phyloP scores from a whole-genome alignment of 768 basidiomycete species.

The Termitomyces sp. region DNA sequence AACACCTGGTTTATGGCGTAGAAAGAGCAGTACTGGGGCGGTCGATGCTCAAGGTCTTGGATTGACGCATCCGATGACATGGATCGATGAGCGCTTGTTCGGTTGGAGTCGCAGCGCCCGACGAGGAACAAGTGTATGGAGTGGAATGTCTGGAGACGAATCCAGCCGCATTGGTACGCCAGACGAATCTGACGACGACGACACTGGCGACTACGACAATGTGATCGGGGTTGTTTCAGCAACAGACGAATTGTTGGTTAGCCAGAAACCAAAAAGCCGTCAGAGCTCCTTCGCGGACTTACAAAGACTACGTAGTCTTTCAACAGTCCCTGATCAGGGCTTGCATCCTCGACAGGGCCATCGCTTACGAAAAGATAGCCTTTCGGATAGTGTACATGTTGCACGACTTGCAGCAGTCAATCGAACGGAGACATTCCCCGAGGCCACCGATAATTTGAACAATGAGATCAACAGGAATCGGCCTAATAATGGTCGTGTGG shows the following conservation, averaged over 20 bases:
- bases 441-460: constrained; percentile 68
- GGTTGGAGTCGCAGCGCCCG: constrained; percentile 81
- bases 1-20: constrained; percentile 69
- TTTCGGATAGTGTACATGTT: constrained; percentile 64
- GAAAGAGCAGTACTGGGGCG: constrained; percentile 77
- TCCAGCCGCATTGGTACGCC: constrained; percentile 65
- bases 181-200: constrained; percentile 81
- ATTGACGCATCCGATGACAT: constrained; percentile 89
- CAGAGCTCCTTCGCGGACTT: constrained; percentile 81
- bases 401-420: constrained; percentile 59
- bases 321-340: constrained; percentile 28
- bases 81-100: constrained; percentile 92
- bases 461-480: constrained; percentile 46
- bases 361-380: constrained; percentile 56
- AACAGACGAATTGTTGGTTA: constrained; percentile 40
- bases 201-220: constrained; percentile 89
- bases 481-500: constrained; percentile 18
- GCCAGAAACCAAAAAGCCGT: constrained; percentile 52
- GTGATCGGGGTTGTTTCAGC: constrained; percentile 64
- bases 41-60: constrained; percentile 85
- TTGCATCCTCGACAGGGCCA: constrained; percentile 44
- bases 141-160: constrained; percentile 52
- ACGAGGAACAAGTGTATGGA: constrained; percentile 88
- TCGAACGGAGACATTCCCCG: constrained; percentile 51
- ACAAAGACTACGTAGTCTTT: constrained; percentile 53